phyloP scores from a whole-genome alignment of 768 basidiomycete species.

The Termitomyces bulborhizus region DNA sequence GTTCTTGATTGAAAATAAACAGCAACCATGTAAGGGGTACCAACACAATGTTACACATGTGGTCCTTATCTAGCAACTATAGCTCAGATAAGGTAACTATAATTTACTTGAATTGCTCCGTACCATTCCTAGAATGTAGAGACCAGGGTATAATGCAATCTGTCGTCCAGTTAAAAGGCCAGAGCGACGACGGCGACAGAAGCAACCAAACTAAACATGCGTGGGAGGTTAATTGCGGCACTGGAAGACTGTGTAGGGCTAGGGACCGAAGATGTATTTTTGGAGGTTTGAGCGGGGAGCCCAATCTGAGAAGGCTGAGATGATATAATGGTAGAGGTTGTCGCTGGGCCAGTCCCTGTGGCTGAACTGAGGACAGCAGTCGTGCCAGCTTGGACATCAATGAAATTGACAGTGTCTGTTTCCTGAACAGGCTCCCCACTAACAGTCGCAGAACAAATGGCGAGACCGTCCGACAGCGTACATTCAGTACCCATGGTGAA shows the following conservation, averaged over 20 bases:
- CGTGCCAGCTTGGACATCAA: conserved; percentile 15
- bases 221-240: not conserved
- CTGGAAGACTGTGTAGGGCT: conserved; percentile 12
- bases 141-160: not conserved
- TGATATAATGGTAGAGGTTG: not conserved
- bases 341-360: not conserved
- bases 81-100: not conserved
- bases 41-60: too few species aligned
- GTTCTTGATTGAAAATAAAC: too few species aligned
- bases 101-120: not conserved
- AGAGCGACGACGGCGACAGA: not conserved
- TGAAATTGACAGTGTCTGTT: conserved; percentile 11
- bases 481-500: conserved; percentile 17
- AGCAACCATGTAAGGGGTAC: too few species aligned
- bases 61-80: too few species aligned
- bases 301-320: conserved; percentile 4
- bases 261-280: conserved; percentile 11
- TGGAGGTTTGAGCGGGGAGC: conserved; percentile 11
- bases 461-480: conserved; percentile 12
- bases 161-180: not conserved
- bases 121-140: not conserved
- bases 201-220: conserved; percentile 4
- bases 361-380: conserved; percentile 6
- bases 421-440: conserved; percentile 12
- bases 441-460: conserved; percentile 16